Conservation (phyloP, 2,329 filamentous ascomycete genomes). For the Septoria linicola region DNA sequence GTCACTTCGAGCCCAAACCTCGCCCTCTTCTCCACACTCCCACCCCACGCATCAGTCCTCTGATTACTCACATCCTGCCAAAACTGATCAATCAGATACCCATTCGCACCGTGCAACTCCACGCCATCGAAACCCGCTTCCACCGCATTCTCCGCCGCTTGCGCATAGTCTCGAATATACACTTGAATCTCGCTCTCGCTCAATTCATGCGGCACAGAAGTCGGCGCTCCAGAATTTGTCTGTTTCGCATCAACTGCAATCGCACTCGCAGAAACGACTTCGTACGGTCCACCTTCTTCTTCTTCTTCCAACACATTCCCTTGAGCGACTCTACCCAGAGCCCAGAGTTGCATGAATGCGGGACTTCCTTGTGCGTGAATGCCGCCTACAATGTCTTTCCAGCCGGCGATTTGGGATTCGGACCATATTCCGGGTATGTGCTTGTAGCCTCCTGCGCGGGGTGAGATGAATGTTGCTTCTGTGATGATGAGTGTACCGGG, state of each 20-base stretch:
- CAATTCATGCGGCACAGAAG: conserved; percentile 36
- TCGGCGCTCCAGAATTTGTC: conserved; percentile 7
- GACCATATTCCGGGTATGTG: conserved; percentile 60
- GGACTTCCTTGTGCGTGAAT: conserved; percentile 63
- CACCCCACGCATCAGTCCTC: conserved; percentile 53
- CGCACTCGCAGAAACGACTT: conserved; percentile 35
- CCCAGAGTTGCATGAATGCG: conserved; percentile 64
- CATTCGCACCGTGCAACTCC: conserved; percentile 53
- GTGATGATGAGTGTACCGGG: conserved; percentile 59
- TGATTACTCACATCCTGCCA: conserved; percentile 51
- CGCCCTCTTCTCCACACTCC: conserved; percentile 53
- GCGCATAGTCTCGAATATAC: conserved; percentile 43
- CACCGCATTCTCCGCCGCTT: conserved; percentile 53
- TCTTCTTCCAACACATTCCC: conserved; percentile 39
- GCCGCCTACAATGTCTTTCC: conserved; percentile 60
- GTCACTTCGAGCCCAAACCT: conserved; percentile 59
- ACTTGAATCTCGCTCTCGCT: conserved; percentile 32
- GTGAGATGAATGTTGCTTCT: conserved; percentile 56
- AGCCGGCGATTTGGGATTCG: conserved; percentile 57
- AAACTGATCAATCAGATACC: conserved; percentile 56
- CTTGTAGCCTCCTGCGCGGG: conserved; percentile 48
- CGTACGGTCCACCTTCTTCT: conserved; percentile 23
- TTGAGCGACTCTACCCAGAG: conserved; percentile 56
- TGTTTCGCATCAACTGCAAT: conserved; percentile 36
- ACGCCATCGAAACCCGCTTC: conserved; percentile 57